These are phyloP conservation scores for Atalantia buxifolia DNA, from an alignment of 345 rosid species.

Conservation along the genomic window DNA sequence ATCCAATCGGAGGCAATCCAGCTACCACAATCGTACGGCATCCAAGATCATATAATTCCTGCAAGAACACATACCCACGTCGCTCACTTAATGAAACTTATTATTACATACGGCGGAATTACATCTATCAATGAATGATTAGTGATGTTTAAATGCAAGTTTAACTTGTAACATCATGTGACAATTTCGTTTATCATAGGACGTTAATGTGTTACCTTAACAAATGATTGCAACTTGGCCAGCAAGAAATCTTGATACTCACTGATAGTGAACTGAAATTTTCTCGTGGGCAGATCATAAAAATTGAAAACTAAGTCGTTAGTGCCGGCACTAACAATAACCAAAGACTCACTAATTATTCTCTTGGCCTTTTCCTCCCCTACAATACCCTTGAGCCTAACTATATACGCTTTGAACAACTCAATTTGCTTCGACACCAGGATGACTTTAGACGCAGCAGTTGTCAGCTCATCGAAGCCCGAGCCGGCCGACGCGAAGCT, in stretches of 20 bases:
- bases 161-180: not conserved
- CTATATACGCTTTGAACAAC: slow-evolving; percentile 33
- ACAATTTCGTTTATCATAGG: not conserved
- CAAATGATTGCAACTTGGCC: slow-evolving; percentile 14
- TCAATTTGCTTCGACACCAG: slow-evolving; percentile 40
- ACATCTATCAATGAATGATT: too few species aligned
- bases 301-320: slow-evolving; percentile 52
- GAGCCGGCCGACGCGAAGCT: slow-evolving; percentile 46
- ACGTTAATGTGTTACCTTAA: slow-evolving; percentile 36
- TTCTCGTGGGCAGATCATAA: slow-evolving; percentile 39
- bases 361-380: slow-evolving; percentile 38
- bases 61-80: not conserved
- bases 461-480: slow-evolving; percentile 47
- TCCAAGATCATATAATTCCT: slow-evolving; percentile 54
- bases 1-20: slow-evolving; percentile 69
- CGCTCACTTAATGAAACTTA: too few species aligned
- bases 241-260: slow-evolving; percentile 56
- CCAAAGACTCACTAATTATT: slow-evolving; percentile 39
- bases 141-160: too few species aligned
- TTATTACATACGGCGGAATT: too few species aligned
- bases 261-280: slow-evolving; percentile 26
- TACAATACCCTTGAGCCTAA: slow-evolving; percentile 28
- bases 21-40: slow-evolving; percentile 42
- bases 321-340: slow-evolving; percentile 58
- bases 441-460: slow-evolving; percentile 14